Percentiles rank a stretch among this genome's conserved stretches.
These are phyloP conservation scores for Allium fistulosum DNA, from an alignment of 106 monocot species.

Conservation along the genomic window DNA sequence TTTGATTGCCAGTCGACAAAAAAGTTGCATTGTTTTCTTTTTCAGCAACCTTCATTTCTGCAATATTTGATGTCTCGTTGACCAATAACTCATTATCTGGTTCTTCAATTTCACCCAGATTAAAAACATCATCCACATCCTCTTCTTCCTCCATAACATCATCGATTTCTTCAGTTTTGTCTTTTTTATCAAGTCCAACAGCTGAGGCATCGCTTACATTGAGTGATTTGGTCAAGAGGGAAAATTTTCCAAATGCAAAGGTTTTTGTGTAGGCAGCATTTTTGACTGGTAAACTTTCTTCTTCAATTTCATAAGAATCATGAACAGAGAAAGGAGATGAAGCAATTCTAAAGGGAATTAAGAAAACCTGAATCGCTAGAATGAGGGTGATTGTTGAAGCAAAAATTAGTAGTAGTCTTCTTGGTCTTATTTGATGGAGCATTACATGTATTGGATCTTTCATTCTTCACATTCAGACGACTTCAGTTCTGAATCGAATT, in stretches of 20 bases:
- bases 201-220: neutral
- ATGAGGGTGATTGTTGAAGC: conserved; percentile 23
- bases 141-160: neutral
- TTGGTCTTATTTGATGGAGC: conserved; percentile 11
- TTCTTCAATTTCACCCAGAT: conserved; percentile 23
- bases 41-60: too few species aligned
- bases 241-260: conserved; percentile 1
- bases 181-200: neutral
- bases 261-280: neutral
- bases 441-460: conserved; percentile 2
- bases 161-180: neutral
- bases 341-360: conserved; percentile 17
- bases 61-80: neutral
- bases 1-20: too few species aligned
- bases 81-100: conserved; percentile 16
- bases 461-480: neutral
- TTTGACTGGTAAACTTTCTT: neutral
- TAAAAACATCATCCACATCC: conserved; percentile 5
- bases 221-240: conserved; percentile 8
- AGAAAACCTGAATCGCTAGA: conserved; percentile 31
- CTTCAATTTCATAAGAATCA: neutral
- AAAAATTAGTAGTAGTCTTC: conserved; percentile 22
- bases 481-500: neutral
- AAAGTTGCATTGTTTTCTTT: too few species aligned
- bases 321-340: conserved; percentile 12